A percentile compares a stretch with the other conserved stretches of the same genome.
Conservation (phyloP, 2,329 filamentous ascomycete species). For the Tricladium varicosporioides region DNA sequence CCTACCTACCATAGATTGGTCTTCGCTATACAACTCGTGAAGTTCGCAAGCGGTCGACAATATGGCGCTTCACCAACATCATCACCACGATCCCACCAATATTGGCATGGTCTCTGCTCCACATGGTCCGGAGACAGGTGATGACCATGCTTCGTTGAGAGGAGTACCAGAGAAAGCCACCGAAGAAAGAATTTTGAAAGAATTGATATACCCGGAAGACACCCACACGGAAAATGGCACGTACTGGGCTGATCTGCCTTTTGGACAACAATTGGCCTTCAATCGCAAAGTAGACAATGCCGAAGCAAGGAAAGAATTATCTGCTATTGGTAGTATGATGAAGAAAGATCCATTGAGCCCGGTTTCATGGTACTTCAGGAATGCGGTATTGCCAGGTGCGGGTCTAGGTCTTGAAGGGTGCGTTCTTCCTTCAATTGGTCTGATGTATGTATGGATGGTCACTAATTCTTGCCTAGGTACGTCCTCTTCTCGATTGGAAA, state of each 20-base stretch:
- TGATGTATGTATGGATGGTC: too few relatives aligned
- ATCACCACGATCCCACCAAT: slow-evolving; percentile 29
- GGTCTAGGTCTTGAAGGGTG: slow-evolving; percentile 85
- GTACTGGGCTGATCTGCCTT: slow-evolving; percentile 89
- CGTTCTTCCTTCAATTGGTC: slow-evolving; percentile 22
- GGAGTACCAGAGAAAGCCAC: slow-evolving; percentile 14
- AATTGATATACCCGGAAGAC: slow-evolving; percentile 84
- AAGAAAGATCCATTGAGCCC: slow-evolving; percentile 85
- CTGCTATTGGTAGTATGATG: slow-evolving; percentile 70
- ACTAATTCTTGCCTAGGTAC: slow-evolving; percentile 54
- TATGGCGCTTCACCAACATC: slow-evolving; percentile 27
- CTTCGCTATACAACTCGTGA: background rate
- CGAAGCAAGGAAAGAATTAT: slow-evolving; percentile 68
- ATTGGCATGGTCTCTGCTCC: slow-evolving; percentile 27
- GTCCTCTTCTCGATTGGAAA: slow-evolving; percentile 97
- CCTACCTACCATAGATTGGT: background rate
- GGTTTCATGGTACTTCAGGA: slow-evolving; percentile 81
- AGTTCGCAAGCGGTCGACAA: slow-evolving; percentile 4
- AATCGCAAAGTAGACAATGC: slow-evolving; percentile 69
- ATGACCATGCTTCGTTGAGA: slow-evolving; percentile 26
- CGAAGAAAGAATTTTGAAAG: slow-evolving; percentile 67
- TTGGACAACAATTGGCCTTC: slow-evolving; percentile 69
- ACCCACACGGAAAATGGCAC: slow-evolving; percentile 77
- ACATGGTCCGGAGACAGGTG: slow-evolving; percentile 34
- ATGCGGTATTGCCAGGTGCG: slow-evolving; percentile 88